Base-by-base conservation (phyloP, 192 early-diverging fungal species). In the Hyaloraphidium curvatum region DNA sequence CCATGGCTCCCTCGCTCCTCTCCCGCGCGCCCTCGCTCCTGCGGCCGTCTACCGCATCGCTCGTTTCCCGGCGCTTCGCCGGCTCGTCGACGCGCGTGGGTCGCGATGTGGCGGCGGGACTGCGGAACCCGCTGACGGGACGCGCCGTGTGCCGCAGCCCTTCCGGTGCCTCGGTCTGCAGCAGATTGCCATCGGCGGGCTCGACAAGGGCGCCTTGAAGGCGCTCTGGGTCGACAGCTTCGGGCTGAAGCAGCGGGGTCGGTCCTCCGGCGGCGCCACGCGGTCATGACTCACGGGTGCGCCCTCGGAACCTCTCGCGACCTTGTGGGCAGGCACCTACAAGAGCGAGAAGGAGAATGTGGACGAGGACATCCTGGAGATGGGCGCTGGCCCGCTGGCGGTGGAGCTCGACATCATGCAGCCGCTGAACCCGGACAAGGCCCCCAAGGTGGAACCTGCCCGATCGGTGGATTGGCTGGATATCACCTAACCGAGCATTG, bases 331-430 rank as follows among this genome's bases (percentile, higher is more conserved):
- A 48, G 43, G 43, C 11, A 48, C 43, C 9, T 48, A 22, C 19
- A 11, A 48, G 43, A 48, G 43, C 43, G 43, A 21, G 23, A 48
- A 48, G 43, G 43, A 48, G 43, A 48, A 48, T 48, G 43, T 48
- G 23, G 43, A 48, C 25, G 43, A 48, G 19, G 43, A 48, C 23
- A 48, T 48, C 25, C 43, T 48, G 43, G 43, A 48, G 43, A 14
- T 48, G 14, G 43, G 43, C 17, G 43, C 19, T 11, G 43, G 43
- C 14, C 43, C 43, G 25, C 43, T 48, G 5, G 43, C 43, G 17
- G 19, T 48, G 7, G 43, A 48, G 43, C 17, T 48, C 25, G 43
- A 48, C 23, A 48, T 48, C 9, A 48, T 48, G 43, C 43, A 48
- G 25, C 43, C 43, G 5, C 23, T 48, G 43, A 25, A 48, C 23